These are phyloP conservation scores for Candida yuanshanica DNA, from an alignment of 805 yeast species.

Conservation along the genomic window DNA sequence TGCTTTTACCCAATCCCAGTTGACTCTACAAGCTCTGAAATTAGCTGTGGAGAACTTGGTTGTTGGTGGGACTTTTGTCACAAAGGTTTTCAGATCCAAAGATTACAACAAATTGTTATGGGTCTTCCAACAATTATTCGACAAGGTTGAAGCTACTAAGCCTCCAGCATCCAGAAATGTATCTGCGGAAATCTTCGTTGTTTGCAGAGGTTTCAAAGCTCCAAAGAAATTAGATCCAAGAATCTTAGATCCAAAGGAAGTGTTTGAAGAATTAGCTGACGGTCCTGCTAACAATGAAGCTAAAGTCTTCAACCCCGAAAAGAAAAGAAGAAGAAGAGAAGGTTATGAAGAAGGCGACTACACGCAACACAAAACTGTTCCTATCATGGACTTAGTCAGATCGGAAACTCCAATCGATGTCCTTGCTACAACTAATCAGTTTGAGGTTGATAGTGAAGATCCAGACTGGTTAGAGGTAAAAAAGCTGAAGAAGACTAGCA, in stretches of 20 bases:
- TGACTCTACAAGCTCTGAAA: slow-evolving; percentile 88
- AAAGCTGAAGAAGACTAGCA: slow-evolving; percentile 70
- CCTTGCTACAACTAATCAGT: slow-evolving; percentile 66
- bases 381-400: slow-evolving; percentile 75
- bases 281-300: slow-evolving; percentile 79
- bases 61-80: slow-evolving; percentile 92
- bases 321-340: slow-evolving; percentile 81
- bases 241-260: slow-evolving; percentile 84
- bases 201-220: slow-evolving; percentile 92
- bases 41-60: slow-evolving; percentile 89
- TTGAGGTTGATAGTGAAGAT: slow-evolving; percentile 52
- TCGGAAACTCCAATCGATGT: slow-evolving; percentile 78
- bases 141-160: slow-evolving; percentile 96
- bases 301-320: slow-evolving; percentile 91
- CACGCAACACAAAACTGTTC: slow-evolving; percentile 59
- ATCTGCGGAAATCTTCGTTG: slow-evolving; percentile 98
- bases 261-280: slow-evolving; percentile 84
- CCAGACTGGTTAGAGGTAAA: slow-evolving; percentile 68
- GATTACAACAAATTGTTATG: slow-evolving; percentile 96
- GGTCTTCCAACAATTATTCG: slow-evolving; percentile 95
- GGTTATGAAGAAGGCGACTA: slow-evolving; percentile 97
- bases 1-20: slow-evolving; percentile 96
- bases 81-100: slow-evolving; percentile 97
- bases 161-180: slow-evolving; percentile 99
- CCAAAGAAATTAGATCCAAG: slow-evolving; percentile 94